Conservation (phyloP, 805 yeast species). For the Torulaspora delbrueckii region DNA sequence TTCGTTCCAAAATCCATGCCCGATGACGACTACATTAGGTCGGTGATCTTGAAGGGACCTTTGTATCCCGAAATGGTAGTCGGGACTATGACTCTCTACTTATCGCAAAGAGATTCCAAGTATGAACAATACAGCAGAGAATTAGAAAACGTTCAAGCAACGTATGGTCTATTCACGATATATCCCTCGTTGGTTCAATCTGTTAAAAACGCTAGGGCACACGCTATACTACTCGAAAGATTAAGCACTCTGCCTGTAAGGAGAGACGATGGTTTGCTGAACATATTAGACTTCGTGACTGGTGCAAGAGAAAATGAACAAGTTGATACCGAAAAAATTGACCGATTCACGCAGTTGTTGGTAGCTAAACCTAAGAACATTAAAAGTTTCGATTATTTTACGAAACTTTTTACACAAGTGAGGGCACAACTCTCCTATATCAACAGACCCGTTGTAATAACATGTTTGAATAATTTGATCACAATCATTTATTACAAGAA, state of each 20-base stretch:
- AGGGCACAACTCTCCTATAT: conserved; percentile 52
- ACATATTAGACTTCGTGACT: conserved; percentile 69
- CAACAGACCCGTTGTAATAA: conserved; percentile 56
- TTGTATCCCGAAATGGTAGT: conserved; percentile 60
- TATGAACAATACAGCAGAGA: conserved; percentile 16
- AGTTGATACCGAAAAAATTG: conserved; percentile 58
- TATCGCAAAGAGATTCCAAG: neutral
- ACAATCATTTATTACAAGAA: conserved; percentile 50
- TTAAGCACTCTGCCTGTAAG: conserved; percentile 52
- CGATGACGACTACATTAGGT: conserved; percentile 27
- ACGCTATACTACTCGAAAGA: conserved; percentile 42
- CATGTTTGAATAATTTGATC: conserved; percentile 52
- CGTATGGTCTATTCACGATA: conserved; percentile 60
- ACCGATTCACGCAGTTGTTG: conserved; percentile 61
- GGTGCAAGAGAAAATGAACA: conserved; percentile 69
- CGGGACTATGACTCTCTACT: conserved; percentile 30
- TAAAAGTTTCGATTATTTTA: conserved; percentile 47
- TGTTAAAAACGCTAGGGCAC: conserved; percentile 44
- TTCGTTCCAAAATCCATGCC: conserved; percentile 16
- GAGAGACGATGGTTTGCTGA: conserved; percentile 65
- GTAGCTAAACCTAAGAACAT: conserved; percentile 55
- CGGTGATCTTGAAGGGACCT: conserved; percentile 55
- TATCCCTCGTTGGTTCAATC: conserved; percentile 56
- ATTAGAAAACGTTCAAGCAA: conserved; percentile 47
- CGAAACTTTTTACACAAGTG: conserved; percentile 58